A percentile compares a stretch with the other conserved stretches of the same genome.
phyloP scores from a whole-genome alignment of 306 rosid genomes.

The Chamaecrista fasciculata region DNA sequence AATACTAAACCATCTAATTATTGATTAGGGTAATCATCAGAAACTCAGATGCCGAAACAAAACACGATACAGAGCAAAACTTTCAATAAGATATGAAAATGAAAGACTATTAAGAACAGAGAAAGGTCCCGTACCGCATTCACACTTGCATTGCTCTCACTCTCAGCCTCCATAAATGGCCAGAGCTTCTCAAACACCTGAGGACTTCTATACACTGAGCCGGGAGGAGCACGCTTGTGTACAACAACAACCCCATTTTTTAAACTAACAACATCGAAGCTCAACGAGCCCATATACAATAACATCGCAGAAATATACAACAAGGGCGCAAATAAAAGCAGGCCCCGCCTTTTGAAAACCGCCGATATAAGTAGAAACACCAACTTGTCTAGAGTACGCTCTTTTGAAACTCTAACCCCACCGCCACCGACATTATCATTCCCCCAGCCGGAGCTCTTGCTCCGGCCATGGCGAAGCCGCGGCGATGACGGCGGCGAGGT shows the following conservation, averaged over 20 bases:
- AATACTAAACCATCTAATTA: not conserved
- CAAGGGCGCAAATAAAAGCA: constrained; percentile 82
- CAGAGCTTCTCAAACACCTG: constrained; percentile 76
- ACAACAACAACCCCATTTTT: constrained; percentile 62
- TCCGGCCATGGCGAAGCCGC: constrained; percentile 61
- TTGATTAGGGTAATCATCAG: not conserved
- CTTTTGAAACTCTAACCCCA: constrained; percentile 38
- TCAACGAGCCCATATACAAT: constrained; percentile 82
- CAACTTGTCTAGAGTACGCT: constrained; percentile 50
- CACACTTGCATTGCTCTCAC: constrained; percentile 35
- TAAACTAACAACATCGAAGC: constrained; percentile 63
- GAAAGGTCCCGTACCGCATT: constrained; percentile 50
- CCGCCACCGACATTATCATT: constrained; percentile 13
- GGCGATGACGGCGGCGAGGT: constrained; percentile 78
- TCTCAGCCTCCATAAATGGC: constrained; percentile 71
- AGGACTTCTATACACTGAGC: constrained; percentile 79
- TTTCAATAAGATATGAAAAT: not conserved
- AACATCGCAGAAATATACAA: constrained; percentile 86
- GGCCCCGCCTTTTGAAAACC: constrained; percentile 66
- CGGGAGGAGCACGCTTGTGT: constrained; percentile 60
- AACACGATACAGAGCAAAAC: not conserved
- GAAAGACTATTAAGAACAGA: not conserved
- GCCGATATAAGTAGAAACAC: constrained; percentile 57
- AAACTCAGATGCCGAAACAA: not conserved
- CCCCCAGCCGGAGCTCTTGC: constrained; percentile 37